Percentiles rank a stretch among this genome's conserved stretches.
Evolutionary conservation across 169 alveolate genomes (phyloP).

Genomic region (Cryptosporidium ryanae): DNA sequence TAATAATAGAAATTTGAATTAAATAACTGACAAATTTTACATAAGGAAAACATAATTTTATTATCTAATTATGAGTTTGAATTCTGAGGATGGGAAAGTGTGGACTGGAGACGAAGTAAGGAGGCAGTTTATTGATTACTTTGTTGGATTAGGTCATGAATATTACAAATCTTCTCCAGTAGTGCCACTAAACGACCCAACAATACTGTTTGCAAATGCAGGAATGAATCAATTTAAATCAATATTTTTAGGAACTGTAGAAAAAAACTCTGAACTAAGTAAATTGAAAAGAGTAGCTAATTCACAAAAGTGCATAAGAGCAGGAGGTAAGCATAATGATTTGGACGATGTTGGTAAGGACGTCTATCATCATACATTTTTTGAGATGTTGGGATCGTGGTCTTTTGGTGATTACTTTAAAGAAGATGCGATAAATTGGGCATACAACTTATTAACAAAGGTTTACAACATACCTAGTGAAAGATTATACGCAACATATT

Average conservation of each 20-base stretch:
- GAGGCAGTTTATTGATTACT: slow-evolving; percentile 82
- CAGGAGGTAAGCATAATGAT: slow-evolving; percentile 91
- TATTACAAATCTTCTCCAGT: slow-evolving; percentile 86
- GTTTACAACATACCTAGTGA: slow-evolving; percentile 86
- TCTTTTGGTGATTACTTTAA: slow-evolving; percentile 95
- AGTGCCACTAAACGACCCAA: slow-evolving; percentile 92
- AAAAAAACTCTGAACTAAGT: slow-evolving; percentile 88
- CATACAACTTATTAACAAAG: slow-evolving; percentile 91
- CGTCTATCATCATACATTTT: slow-evolving; percentile 94
- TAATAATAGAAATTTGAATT: too few species aligned
- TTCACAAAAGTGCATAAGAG: slow-evolving; percentile 95
- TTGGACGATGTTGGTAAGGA: slow-evolving; percentile 95
- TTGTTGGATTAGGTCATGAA: slow-evolving; percentile 79
- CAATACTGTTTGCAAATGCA: slow-evolving; percentile 92
- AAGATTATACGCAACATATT: slow-evolving; percentile 92
- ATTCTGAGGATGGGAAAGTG: not conserved
- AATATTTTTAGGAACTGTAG: slow-evolving; percentile 89
- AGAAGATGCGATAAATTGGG: slow-evolving; percentile 92
- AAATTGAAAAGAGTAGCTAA: slow-evolving; percentile 91
- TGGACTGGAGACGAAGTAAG: slow-evolving; percentile 79
- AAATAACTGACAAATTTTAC: too few species aligned
- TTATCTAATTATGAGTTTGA: not conserved
- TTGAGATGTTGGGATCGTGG: slow-evolving; percentile 97
- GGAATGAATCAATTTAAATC: slow-evolving; percentile 95
- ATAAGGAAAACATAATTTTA: too few species aligned